Conservation (phyloP, 31 red algal species). For the Endocladia muricata region DNA sequence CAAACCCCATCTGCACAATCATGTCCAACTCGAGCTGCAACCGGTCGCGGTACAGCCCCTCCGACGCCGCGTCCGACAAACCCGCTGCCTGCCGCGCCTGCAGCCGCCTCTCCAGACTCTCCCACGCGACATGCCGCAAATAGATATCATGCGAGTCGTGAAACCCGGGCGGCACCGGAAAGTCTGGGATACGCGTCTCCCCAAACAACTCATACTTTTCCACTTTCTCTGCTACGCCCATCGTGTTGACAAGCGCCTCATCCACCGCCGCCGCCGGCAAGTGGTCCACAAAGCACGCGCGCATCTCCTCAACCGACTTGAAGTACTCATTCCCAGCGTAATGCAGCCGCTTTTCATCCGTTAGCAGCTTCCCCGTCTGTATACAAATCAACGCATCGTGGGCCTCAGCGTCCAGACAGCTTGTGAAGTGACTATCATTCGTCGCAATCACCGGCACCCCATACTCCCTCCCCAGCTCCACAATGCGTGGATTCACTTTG, state of each 20-base stretch:
- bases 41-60: constrained; percentile 63
- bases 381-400: constrained; percentile 96
- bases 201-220: constrained; percentile 57
- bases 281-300: constrained; percentile 71
- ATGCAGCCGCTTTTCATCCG: constrained; percentile 79
- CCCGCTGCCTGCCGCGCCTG: background rate
- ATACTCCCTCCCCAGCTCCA: constrained; percentile 47
- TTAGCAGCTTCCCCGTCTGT: constrained; percentile 79
- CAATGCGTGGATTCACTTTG: constrained; percentile 67
- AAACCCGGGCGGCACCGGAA: constrained; percentile 36
- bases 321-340: constrained; percentile 91
- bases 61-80: constrained; percentile 19
- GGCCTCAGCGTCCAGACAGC: constrained; percentile 61
- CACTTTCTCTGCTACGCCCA: constrained; percentile 62
- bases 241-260: constrained; percentile 53
- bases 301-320: constrained; percentile 86
- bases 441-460: constrained; percentile 84
- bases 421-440: constrained; percentile 97
- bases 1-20: constrained; percentile 74
- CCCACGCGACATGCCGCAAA: constrained; percentile 3
- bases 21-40: constrained; percentile 73
- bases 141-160: constrained; percentile 28
- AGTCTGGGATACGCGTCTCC: constrained; percentile 64
- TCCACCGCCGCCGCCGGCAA: constrained; percentile 17
- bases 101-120: constrained; percentile 5